phyloP scores from a whole-genome alignment of 306 rosid genomes.

The Arachis hypogaea region DNA sequence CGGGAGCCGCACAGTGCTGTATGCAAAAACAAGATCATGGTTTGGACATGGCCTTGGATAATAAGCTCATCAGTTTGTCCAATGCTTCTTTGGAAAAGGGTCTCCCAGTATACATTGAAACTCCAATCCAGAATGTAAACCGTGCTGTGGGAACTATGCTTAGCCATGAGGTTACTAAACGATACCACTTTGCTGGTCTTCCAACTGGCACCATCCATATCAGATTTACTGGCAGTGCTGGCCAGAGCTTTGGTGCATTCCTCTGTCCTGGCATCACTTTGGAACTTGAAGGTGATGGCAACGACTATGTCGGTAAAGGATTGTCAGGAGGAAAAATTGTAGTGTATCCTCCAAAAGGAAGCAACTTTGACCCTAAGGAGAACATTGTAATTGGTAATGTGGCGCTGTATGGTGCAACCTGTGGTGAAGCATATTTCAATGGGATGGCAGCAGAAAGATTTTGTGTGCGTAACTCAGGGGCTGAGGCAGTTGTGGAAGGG shows the following conservation, averaged over 20 bases:
- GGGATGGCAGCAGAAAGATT: slow-evolving; percentile 99
- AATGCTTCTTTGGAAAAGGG: slow-evolving; percentile 81
- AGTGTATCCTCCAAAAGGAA: slow-evolving; percentile 85
- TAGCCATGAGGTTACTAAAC: slow-evolving; percentile 95
- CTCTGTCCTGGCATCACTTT: slow-evolving; percentile 91
- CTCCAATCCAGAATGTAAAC: slow-evolving; percentile 67
- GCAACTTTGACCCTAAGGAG: slow-evolving; percentile 87
- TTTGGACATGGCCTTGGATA: slow-evolving; percentile 91
- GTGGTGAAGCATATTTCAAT: slow-evolving; percentile 95
- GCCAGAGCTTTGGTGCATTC: slow-evolving; percentile 99
- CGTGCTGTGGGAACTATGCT: slow-evolving; percentile 99
- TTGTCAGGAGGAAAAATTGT: slow-evolving; percentile 93
- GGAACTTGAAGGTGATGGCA: slow-evolving; percentile 98
- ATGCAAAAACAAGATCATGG: slow-evolving; percentile 95
- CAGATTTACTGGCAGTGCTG: slow-evolving; percentile 87
- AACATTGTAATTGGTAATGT: slow-evolving; percentile 95
- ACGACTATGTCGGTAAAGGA: slow-evolving; percentile 97
- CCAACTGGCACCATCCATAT: slow-evolving; percentile 90
- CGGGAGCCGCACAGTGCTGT: slow-evolving; percentile 93
- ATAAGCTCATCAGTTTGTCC: slow-evolving; percentile 71
- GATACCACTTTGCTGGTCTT: slow-evolving; percentile 81
- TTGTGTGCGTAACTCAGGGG: slow-evolving; percentile 98
- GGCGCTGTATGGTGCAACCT: slow-evolving; percentile 95
- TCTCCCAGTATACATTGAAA: slow-evolving; percentile 90
- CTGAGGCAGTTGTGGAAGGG: slow-evolving; percentile 95